These are phyloP conservation scores for Agaricales sp. DNA, from an alignment of 1,284 basidiomycete species.

Conservation along the genomic window DNA sequence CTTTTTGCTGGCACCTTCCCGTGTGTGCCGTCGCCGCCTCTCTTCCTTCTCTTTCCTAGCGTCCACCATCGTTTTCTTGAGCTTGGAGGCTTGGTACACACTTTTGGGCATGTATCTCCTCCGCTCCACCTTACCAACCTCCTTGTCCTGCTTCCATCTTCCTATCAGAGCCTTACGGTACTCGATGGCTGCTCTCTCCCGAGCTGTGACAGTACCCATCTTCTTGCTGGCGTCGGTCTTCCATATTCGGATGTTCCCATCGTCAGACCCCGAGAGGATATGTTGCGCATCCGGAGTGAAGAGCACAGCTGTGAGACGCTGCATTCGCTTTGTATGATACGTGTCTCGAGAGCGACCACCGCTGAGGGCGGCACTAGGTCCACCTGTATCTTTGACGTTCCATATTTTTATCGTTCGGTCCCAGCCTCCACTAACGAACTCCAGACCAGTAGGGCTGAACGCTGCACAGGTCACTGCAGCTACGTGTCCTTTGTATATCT, in stretches of 20 bases:
- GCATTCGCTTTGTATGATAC: slow-evolving; percentile 99
- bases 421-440: slow-evolving; percentile 94
- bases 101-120: slow-evolving; percentile 84
- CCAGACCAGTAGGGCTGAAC: slow-evolving; percentile 92
- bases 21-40: slow-evolving; percentile 78
- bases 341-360: slow-evolving; percentile 44
- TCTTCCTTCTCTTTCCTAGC: slow-evolving; percentile 90
- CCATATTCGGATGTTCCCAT: slow-evolving; percentile 96
- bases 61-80: slow-evolving; percentile 93
- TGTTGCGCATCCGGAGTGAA: slow-evolving; percentile 92
- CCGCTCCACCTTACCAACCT: slow-evolving; percentile 80
- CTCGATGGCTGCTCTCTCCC: slow-evolving; percentile 88
- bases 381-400: slow-evolving; percentile 79
- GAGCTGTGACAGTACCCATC: slow-evolving; percentile 84
- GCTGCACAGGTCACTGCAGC: slow-evolving; percentile 91
- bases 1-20: slow-evolving; percentile 81
- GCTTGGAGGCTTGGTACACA: slow-evolving; percentile 78
- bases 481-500: slow-evolving; percentile 97
- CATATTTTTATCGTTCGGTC: slow-evolving; percentile 93
- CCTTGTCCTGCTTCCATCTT: slow-evolving; percentile 79
- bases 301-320: slow-evolving; percentile 69
- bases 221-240: slow-evolving; percentile 91
- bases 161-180: slow-evolving; percentile 86
- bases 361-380: slow-evolving; percentile 25
- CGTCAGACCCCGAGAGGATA: slow-evolving; percentile 90